These are phyloP conservation scores for Ganoderma resinaceum DNA, from an alignment of 1,284 basidiomycete genomes.

Conservation along the genomic window DNA sequence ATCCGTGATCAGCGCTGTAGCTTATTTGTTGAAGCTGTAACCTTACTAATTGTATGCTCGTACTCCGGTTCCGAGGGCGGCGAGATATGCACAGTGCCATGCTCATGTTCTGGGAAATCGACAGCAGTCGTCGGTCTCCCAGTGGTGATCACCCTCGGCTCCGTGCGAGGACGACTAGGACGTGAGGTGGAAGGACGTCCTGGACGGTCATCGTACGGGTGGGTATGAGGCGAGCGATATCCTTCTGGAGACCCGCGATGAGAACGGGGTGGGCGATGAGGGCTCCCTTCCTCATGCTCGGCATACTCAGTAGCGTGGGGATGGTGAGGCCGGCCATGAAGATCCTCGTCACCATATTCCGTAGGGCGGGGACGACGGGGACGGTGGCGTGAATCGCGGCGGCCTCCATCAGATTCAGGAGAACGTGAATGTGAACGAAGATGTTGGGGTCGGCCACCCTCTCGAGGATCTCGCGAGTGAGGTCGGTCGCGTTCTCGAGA, in stretches of 20 bases:
- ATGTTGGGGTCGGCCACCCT: not conserved
- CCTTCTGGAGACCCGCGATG: not conserved
- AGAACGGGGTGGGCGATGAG: not conserved
- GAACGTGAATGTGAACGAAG: not conserved
- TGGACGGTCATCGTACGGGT: not conserved
- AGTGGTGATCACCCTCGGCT: not conserved
- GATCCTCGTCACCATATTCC: not conserved
- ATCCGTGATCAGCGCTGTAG: not conserved
- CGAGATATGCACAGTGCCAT: not conserved
- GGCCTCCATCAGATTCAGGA: not conserved
- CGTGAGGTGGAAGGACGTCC: not conserved
- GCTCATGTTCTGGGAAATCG: not conserved
- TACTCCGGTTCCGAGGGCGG: not conserved
- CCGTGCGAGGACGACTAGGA: not conserved
- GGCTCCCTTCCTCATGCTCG: not conserved
- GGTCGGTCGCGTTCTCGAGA: too few species aligned
- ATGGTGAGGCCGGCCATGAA: not conserved
- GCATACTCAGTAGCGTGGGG: not conserved
- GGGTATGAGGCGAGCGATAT: not conserved
- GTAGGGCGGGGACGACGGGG: not conserved
- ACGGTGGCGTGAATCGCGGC: not conserved
- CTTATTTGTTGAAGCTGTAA: not conserved
- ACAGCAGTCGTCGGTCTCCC: not conserved
- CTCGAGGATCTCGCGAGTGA: not conserved
- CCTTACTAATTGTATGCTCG: slow-evolving; percentile 1